These are phyloP conservation scores for Mrakia hoshinonis DNA, from an alignment of 768 basidiomycete species.

Conservation along the genomic window DNA sequence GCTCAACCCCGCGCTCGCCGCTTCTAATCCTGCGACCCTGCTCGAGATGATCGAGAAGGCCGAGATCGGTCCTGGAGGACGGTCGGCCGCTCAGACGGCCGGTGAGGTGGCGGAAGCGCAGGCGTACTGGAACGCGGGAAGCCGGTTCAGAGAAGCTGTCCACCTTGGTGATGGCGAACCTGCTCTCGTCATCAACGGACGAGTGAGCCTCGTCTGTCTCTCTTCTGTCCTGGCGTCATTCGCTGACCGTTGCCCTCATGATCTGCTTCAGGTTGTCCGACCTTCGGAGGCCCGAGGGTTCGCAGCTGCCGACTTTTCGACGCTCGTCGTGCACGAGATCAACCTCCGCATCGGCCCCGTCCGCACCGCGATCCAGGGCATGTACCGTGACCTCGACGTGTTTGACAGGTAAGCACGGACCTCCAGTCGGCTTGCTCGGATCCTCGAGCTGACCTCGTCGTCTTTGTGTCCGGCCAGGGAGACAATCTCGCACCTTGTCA, in stretches of 20 bases:
- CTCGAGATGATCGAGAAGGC: conserved; percentile 34
- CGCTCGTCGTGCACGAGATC: conserved; percentile 65
- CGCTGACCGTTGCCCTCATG: neutral
- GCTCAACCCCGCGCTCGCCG: conserved; percentile 30
- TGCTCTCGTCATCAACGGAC: conserved; percentile 69
- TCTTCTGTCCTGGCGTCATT: neutral
- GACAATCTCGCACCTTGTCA: conserved; percentile 53
- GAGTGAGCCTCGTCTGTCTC: conserved; percentile 49
- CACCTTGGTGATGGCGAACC: conserved; percentile 54
- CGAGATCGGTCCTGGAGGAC: conserved; percentile 25
- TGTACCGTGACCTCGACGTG: conserved; percentile 44
- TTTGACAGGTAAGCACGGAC: conserved; percentile 45
- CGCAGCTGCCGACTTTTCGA: conserved; percentile 58
- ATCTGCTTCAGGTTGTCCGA: conserved; percentile 57
- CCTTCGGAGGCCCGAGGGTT: conserved; percentile 59
- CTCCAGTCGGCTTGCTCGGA: neutral
- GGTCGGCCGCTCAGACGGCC: neutral
- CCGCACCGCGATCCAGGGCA: conserved; percentile 53
- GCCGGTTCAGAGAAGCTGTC: conserved; percentile 44
- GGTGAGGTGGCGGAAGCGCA: conserved; percentile 3
- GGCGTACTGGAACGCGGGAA: neutral
- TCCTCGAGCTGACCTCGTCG: neutral
- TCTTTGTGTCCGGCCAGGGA: conserved; percentile 42
- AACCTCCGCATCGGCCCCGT: conserved; percentile 62
- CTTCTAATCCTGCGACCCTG: conserved; percentile 30